These are phyloP conservation scores for Trichoderma koningiopsis DNA, from an alignment of 2,329 filamentous ascomycete genomes.

Conservation along the genomic window DNA sequence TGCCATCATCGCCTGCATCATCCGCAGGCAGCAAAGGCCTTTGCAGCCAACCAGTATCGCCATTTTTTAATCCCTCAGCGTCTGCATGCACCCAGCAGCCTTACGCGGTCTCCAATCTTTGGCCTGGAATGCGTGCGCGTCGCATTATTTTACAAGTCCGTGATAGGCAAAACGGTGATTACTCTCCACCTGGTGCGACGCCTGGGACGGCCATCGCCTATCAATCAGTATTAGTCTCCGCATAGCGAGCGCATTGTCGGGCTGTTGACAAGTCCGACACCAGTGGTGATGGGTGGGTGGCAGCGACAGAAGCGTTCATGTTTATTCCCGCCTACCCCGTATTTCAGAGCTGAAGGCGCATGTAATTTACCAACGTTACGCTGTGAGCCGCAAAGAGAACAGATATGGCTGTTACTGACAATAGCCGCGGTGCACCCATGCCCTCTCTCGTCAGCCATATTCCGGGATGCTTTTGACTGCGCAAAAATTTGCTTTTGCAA, in stretches of 20 bases:
- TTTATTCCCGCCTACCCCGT: not conserved
- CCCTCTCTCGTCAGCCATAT: not conserved
- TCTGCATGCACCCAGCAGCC: not conserved
- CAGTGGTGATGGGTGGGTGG: conserved; percentile 14
- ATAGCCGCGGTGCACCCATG: not conserved
- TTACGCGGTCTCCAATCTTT: not conserved
- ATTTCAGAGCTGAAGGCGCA: not conserved
- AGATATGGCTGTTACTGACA: not conserved
- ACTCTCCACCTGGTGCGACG: conserved; percentile 11
- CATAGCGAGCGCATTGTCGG: conserved; percentile 11
- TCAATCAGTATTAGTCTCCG: conserved; percentile 18
- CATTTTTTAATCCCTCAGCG: conserved; percentile 11
- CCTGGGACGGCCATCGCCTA: conserved; percentile 1
- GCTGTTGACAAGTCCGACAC: conserved; percentile 12
- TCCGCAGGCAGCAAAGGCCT: not conserved
- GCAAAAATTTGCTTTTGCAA: not conserved
- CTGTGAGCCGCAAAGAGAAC: not conserved
- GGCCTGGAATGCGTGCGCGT: not conserved
- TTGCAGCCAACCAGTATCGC: not conserved
- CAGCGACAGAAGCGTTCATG: conserved; percentile 9
- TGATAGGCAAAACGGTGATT: conserved; percentile 6
- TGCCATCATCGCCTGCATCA: not conserved
- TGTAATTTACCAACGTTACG: not conserved
- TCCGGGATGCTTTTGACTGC: not conserved
- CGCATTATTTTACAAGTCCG: conserved; percentile 1